Percentiles rank a stretch among this genome's conserved stretches.
These are phyloP conservation scores for Melaleuca quinquenervia DNA, from an alignment of 345 rosid species.

Conservation along the genomic window DNA sequence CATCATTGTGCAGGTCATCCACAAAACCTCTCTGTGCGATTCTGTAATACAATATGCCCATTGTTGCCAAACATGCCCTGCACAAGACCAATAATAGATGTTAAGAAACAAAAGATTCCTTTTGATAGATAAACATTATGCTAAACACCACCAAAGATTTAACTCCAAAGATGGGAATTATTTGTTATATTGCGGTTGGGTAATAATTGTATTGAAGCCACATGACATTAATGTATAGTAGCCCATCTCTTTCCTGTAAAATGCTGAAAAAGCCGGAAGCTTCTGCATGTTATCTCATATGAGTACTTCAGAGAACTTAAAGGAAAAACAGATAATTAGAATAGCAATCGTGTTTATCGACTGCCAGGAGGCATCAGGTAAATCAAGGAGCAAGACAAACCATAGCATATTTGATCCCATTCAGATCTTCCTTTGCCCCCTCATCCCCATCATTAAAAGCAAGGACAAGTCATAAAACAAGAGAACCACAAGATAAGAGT, in stretches of 20 bases:
- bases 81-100: not conserved
- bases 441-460: not conserved
- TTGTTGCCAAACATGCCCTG: conserved; percentile 99
- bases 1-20: conserved; percentile 42
- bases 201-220: not conserved
- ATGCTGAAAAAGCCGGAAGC: not conserved
- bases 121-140: not conserved
- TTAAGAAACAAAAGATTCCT: not conserved
- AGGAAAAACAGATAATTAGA: not conserved
- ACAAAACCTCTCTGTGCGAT: conserved; percentile 67
- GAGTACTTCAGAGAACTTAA: not conserved
- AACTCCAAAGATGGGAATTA: not conserved
- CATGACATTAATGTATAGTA: not conserved
- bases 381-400: not conserved
- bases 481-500: not conserved
- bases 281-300: not conserved
- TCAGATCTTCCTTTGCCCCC: not conserved
- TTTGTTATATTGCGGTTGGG: not conserved
- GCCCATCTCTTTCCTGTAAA: not conserved
- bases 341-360: not conserved
- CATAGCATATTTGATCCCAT: not conserved
- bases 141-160: not conserved
- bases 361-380: not conserved
- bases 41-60: conserved; percentile 94
- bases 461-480: not conserved